These are phyloP conservation scores for Craspedostauros australis DNA, from an alignment of 108 stramenopile genomes.

Conservation along the genomic window DNA sequence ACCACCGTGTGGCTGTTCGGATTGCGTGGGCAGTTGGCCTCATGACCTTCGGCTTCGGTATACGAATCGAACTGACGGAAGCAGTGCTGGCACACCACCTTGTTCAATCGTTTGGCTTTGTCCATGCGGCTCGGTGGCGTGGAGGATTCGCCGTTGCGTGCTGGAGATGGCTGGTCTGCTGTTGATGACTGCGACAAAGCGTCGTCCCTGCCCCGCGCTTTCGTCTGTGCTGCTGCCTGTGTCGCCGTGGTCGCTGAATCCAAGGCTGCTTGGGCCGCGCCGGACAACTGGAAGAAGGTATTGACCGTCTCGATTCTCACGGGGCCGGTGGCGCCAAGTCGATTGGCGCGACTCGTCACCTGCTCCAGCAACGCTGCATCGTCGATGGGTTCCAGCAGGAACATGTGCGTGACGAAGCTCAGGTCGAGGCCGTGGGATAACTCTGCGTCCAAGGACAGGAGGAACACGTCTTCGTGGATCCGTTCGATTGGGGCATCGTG, in stretches of 20 bases:
- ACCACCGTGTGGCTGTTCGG: slow-evolving; percentile 21
- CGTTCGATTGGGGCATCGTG: slow-evolving; percentile 5
- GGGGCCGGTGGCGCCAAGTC: slow-evolving; percentile 63
- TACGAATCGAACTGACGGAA: slow-evolving; percentile 32
- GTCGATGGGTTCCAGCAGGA: slow-evolving; percentile 70
- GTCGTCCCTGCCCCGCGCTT: no score
- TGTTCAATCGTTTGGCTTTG: slow-evolving; percentile 13
- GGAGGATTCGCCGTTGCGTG: slow-evolving; percentile 13
- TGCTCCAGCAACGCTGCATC: slow-evolving; percentile 69
- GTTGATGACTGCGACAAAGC: no score
- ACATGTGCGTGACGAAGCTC: slow-evolving; percentile 77
- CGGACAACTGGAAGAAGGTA: slow-evolving; percentile 4
- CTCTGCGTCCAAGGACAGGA: slow-evolving; percentile 52
- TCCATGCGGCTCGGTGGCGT: slow-evolving; percentile 5
- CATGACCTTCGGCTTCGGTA: slow-evolving; percentile 31
- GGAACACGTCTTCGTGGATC: slow-evolving; percentile 36
- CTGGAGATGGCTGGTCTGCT: slow-evolving; percentile 28
- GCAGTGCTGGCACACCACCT: slow-evolving; percentile 42
- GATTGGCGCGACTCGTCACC: slow-evolving; percentile 73
- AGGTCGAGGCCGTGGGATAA: slow-evolving; percentile 74
- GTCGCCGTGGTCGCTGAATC: neutral
- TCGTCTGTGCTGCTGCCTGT: slow-evolving; percentile 9
- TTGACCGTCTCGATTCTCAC: slow-evolving; percentile 63
- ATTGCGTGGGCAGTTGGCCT: slow-evolving; percentile 37
- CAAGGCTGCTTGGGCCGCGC: neutral